Conservation (phyloP, 2,329 filamentous ascomycete genomes). For the Botryotinia convoluta region DNA sequence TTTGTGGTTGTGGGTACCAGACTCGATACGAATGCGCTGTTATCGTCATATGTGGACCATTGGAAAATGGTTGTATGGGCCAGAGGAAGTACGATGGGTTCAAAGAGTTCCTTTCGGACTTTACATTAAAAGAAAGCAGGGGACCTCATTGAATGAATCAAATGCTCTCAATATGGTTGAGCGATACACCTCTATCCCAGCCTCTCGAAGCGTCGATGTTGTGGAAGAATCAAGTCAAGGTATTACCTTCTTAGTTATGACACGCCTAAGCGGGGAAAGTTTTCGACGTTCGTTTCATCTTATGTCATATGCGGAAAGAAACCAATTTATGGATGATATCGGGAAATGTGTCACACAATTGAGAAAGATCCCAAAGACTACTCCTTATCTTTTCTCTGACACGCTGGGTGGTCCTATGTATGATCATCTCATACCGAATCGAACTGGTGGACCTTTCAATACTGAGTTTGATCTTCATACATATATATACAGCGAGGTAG, state of each 20-base stretch:
- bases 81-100: not conserved
- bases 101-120: not conserved
- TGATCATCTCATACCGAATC: not conserved
- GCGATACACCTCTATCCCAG: not conserved
- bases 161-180: slow-evolving; percentile 1
- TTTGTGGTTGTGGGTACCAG: not conserved
- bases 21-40: not conserved
- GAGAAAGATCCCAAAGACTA: not conserved
- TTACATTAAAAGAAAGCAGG: not conserved
- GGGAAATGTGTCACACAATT: not conserved
- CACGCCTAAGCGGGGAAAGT: not conserved
- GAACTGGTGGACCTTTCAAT: not conserved
- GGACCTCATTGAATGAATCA: not conserved
- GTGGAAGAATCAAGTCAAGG: not conserved
- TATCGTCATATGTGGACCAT: not conserved
- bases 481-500: not conserved
- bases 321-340: not conserved
- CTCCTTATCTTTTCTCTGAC: not conserved
- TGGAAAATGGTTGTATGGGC: not conserved
- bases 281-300: not conserved
- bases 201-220: not conserved
- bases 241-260: not conserved
- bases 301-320: not conserved
- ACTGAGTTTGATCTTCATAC: not conserved
- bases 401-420: not conserved